Percentiles rank a stretch among this genome's conserved stretches.
These are phyloP conservation scores for Chytridium lagenaria DNA, from an alignment of 371 early-diverging fungal genomes.

Conservation along the genomic window DNA sequence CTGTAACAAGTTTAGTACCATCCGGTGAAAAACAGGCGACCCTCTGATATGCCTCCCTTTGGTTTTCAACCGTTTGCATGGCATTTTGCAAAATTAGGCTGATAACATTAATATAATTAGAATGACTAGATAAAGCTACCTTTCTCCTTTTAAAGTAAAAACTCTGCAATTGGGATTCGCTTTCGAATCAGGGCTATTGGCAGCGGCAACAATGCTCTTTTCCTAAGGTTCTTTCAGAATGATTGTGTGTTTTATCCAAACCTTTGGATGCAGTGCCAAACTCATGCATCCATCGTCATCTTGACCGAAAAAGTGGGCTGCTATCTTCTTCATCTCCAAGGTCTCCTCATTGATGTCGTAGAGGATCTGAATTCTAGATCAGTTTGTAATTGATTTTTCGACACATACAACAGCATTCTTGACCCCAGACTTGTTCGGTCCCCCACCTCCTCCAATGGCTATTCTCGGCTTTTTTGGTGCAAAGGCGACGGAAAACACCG, in stretches of 20 bases:
- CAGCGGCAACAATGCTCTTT: constrained; percentile 48
- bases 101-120: not conserved
- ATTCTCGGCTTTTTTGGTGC: constrained; percentile 45
- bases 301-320: constrained; percentile 40
- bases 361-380: constrained; percentile 32
- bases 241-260: too few relatives aligned
- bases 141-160: constrained; percentile 40
- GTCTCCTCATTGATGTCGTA: constrained; percentile 42
- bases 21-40: constrained; percentile 47
- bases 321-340: constrained; percentile 32
- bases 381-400: not conserved
- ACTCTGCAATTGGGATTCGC: constrained; percentile 47
- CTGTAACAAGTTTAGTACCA: constrained; percentile 51
- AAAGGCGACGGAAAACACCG: constrained; percentile 49
- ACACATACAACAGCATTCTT: constrained; percentile 53
- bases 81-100: constrained; percentile 30
- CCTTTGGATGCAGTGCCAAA: constrained; percentile 53
- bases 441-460: constrained; percentile 53
- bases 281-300: constrained; percentile 57
- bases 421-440: constrained; percentile 51
- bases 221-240: constrained; percentile 35
- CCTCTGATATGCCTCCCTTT: constrained; percentile 41
- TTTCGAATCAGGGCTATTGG: constrained; percentile 44
- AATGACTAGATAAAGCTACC: constrained; percentile 18
- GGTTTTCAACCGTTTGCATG: constrained; percentile 41